phyloP scores from a whole-genome alignment of 1,284 basidiomycete genomes.

The Cryptococcus sp. region DNA sequence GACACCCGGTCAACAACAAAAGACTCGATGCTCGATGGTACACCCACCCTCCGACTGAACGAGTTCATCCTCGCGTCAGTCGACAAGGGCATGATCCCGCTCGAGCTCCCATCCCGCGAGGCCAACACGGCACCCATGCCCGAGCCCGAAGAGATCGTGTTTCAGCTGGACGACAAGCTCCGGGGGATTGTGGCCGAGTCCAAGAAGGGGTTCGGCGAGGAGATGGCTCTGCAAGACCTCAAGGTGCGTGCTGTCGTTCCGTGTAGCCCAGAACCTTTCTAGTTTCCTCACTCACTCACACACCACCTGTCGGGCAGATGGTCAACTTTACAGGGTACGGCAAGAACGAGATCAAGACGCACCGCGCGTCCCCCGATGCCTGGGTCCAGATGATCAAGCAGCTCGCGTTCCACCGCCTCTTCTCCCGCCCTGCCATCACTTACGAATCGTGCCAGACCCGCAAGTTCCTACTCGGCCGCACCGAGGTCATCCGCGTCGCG shows the following conservation, averaged over 20 bases:
- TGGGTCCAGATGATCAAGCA: conserved; percentile 94
- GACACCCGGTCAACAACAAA: conserved; percentile 4
- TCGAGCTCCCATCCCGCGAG: conserved; percentile 52
- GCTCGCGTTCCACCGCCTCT: conserved; percentile 88
- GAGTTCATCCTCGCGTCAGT: conserved; percentile 85
- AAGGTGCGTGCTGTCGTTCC: conserved; percentile 55
- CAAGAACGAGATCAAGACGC: conserved; percentile 81
- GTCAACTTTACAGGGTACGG: conserved; percentile 90
- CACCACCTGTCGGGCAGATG: conserved; percentile 52
- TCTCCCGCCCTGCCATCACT: conserved; percentile 71
- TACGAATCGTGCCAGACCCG: conserved; percentile 96
- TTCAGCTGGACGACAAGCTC: conserved; percentile 62
- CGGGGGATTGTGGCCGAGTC: conserved; percentile 53
- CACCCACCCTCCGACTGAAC: conserved; percentile 89
- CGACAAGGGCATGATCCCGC: conserved; percentile 71
- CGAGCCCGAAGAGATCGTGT: conserved; percentile 65
- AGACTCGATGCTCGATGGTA: conserved; percentile 68
- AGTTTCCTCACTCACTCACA: too few species aligned
- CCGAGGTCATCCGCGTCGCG: conserved; percentile 87
- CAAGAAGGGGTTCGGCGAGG: conserved; percentile 68
- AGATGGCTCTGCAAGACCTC: conserved; percentile 77
- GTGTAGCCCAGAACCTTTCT: background rate
- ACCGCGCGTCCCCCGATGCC: conserved; percentile 87
- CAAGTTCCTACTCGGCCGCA: conserved; percentile 85
- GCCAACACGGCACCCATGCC: conserved; percentile 53